Evolutionary conservation across 2,329 filamentous ascomycete species (phyloP).

Genomic region (Epichloe uncinata): DNA sequence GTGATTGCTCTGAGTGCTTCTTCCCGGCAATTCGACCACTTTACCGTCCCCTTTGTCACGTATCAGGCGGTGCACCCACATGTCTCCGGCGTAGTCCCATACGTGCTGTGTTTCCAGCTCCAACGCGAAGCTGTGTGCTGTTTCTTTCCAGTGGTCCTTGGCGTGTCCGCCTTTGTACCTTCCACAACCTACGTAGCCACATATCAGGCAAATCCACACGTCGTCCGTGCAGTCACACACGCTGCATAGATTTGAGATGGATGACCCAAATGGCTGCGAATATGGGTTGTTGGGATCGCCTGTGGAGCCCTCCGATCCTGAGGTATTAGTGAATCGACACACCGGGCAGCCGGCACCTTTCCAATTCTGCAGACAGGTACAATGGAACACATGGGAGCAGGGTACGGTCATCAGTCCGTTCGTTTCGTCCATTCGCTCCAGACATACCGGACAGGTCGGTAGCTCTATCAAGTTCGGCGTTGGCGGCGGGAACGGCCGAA

Average conservation of each 20-base stretch:
- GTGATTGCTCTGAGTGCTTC: constrained; percentile 21
- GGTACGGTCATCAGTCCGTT: constrained; percentile 90
- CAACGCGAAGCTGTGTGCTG: constrained; percentile 80
- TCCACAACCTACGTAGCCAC: constrained; percentile 83
- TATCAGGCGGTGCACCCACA: constrained; percentile 91
- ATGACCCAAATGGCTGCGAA: constrained; percentile 43
- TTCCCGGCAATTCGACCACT: constrained; percentile 71
- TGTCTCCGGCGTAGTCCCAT: constrained; percentile 94
- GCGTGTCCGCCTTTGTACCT: constrained; percentile 90
- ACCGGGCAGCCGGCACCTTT: constrained; percentile 87
- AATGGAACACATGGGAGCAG: constrained; percentile 96
- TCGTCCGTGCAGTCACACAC: constrained; percentile 71
- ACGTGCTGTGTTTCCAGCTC: constrained; percentile 90
- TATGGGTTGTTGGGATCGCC: constrained; percentile 36
- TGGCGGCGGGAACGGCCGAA: constrained; percentile 48
- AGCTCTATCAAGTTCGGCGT: constrained; percentile 82
- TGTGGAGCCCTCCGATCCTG: constrained; percentile 14
- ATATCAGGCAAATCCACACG: constrained; percentile 92
- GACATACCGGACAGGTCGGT: constrained; percentile 88
- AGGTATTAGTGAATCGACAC: constrained; percentile 66
- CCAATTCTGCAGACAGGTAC: constrained; percentile 92
- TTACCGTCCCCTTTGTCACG: constrained; percentile 89
- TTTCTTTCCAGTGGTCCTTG: constrained; percentile 85
- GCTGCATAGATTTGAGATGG: constrained; percentile 58
- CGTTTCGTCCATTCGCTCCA: constrained; percentile 97